Percentiles rank a stretch among this genome's conserved stretches.
These are phyloP conservation scores for Sarocladiaceae sp. DNA, from an alignment of 2,329 filamentous ascomycete species.

Conservation along the genomic window DNA sequence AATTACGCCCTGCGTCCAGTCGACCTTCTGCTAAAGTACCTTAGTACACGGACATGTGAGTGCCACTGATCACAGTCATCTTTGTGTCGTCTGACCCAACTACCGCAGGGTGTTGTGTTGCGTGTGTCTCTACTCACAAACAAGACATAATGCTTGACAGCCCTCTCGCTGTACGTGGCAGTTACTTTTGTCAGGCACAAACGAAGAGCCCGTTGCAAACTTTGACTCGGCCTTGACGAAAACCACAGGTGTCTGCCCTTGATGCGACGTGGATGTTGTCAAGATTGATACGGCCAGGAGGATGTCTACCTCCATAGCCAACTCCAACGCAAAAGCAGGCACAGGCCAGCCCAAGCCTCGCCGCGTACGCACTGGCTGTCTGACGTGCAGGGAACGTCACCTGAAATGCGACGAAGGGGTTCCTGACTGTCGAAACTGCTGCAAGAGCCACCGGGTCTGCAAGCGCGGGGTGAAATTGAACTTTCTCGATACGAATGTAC, in stretches of 20 bases:
- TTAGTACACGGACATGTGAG: too few relatives aligned
- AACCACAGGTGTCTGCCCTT: background rate
- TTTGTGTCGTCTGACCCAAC: slow-evolving; percentile 2
- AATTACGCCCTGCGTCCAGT: too few relatives aligned
- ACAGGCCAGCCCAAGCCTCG: background rate
- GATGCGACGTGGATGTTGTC: background rate
- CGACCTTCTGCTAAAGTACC: too few relatives aligned
- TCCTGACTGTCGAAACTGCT: slow-evolving; percentile 69
- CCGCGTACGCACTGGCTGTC: slow-evolving; percentile 67
- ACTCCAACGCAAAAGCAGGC: background rate
- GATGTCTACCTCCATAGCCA: background rate
- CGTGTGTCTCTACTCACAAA: background rate
- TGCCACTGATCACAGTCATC: background rate
- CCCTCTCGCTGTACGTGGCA: too few relatives aligned
- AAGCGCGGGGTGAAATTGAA: slow-evolving; percentile 84
- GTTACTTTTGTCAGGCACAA: too few relatives aligned
- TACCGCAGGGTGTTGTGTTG: background rate
- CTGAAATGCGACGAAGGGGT: slow-evolving; percentile 82
- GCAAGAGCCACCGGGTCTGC: slow-evolving; percentile 81
- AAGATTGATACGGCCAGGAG: background rate
- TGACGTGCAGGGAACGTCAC: slow-evolving; percentile 86
- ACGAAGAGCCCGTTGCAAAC: too few relatives aligned
- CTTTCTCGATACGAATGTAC: slow-evolving; percentile 81
- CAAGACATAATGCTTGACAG: too few relatives aligned
- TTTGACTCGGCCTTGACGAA: background rate